Percentiles rank a stretch among this genome's conserved stretches.
Conservation (phyloP, 2,329 filamentous ascomycete species). For the Diaporthe sp. region DNA sequence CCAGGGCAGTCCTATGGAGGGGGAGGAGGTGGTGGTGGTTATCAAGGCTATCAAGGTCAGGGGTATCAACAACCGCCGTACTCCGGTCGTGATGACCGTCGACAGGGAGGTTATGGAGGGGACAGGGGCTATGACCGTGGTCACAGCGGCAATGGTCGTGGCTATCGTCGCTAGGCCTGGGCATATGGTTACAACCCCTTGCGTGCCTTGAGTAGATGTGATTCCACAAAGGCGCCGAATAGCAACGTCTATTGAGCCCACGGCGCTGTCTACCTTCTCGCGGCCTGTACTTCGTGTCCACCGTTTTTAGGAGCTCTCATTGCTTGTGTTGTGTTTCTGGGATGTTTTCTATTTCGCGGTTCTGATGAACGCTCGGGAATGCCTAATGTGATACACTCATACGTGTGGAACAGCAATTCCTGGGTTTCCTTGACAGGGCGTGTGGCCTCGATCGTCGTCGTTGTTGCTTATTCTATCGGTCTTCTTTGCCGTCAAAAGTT, state of each 20-base stretch:
- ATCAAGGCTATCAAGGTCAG: slow-evolving; percentile 38
- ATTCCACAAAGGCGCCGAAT: background rate
- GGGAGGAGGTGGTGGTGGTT: slow-evolving; percentile 7
- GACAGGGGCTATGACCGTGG: slow-evolving; percentile 36
- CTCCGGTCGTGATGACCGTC: slow-evolving; percentile 36
- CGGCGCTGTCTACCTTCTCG: background rate
- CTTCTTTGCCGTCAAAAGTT: background rate
- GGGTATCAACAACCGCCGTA: slow-evolving; percentile 35
- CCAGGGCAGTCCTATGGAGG: slow-evolving; percentile 39
- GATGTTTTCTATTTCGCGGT: background rate
- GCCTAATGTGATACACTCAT: background rate
- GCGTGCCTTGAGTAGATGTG: background rate
- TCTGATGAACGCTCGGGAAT: background rate
- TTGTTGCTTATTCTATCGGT: background rate
- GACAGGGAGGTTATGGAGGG: slow-evolving; percentile 38
- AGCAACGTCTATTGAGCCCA: background rate
- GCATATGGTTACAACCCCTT: background rate
- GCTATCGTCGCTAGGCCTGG: slow-evolving; percentile 37
- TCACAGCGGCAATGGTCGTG: slow-evolving; percentile 35
- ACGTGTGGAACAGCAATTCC: too few species aligned
- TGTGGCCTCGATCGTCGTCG: background rate
- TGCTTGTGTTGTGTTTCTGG: too few species aligned
- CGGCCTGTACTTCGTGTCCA: background rate
- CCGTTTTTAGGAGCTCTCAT: background rate
- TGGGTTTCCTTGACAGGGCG: too few species aligned